Base-by-base conservation (phyloP, 345 rosid species). In the Gossypium sturtianum region DNA sequence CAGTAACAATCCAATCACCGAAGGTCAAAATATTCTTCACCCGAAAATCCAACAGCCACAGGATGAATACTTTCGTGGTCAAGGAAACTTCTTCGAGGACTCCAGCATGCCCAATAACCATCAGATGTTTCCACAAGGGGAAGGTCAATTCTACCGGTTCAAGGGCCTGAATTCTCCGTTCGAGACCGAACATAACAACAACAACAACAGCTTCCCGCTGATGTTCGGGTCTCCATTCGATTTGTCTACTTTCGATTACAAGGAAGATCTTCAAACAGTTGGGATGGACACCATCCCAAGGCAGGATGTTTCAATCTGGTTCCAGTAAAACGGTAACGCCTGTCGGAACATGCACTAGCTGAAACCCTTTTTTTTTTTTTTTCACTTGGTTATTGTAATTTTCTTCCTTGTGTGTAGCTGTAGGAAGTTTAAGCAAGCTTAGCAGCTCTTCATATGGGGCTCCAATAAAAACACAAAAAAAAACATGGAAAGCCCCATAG, bases 231-330 rank as follows among this genome's bases (percentile, higher is more conserved):
- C 95, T 13, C 90, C 97, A 16, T 87, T 88, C 9, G 90, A 92
- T 53, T 52, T 92, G 75, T 73, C 87, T 2, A 61, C 94, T 9
- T 92, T 88, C 0, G 93, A 90, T 61, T 89, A 84, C 76, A 91
- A 90, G 75, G 96, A 90, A 16, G 97, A 92, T 70, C 80, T 88
- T n/a, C 85, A 85, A 52, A 85, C 86, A 16, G 81, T 81, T 25
- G 83, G 83, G 52, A 79, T 85, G 79, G 89, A 88, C 77, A 59
- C 81, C n/a, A 60, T 85, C 72, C 88, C 86, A 58, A 88, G 86
- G 85, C 97, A 88, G 67, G 95, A 92, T 52, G 87, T 75, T 13
- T 60, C 97, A 53, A 78, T 85, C 53, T 94, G 98, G 98, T 90
- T 85, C 87, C 75, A 82, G 74, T 72, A 67, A 75, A 38, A 56